Evolutionary conservation across 331 rosid species (phyloP).

Genomic region (Dryas integrifolia): DNA sequence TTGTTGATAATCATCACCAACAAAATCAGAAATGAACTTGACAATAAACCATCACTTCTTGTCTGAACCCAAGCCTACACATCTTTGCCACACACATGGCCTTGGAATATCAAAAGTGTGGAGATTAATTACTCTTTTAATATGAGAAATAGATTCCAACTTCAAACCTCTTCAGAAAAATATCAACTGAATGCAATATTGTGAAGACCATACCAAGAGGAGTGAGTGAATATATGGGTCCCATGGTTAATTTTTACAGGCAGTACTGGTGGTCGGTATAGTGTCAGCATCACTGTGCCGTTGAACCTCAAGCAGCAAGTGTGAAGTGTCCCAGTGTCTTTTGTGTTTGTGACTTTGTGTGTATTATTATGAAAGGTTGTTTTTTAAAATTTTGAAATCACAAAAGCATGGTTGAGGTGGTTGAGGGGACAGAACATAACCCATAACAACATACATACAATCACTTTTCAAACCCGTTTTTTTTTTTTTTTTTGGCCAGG

Average conservation of each 20-base stretch:
- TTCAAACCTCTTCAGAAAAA: too few species aligned
- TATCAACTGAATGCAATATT: too few species aligned
- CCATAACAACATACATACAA: background rate
- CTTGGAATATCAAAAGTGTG: background rate
- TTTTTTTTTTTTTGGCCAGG: too few species aligned
- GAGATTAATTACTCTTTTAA: too few species aligned
- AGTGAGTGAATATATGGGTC: background rate
- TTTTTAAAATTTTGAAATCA: background rate
- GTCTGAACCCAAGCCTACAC: constrained; percentile 23
- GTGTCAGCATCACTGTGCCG: constrained; percentile 17
- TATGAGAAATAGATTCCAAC: too few species aligned
- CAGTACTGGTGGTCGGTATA: constrained; percentile 6
- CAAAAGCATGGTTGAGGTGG: constrained; percentile 6
- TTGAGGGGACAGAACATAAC: constrained; percentile 18
- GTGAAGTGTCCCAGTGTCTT: background rate
- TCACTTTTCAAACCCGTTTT: constrained; percentile 11
- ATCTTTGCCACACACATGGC: constrained; percentile 19
- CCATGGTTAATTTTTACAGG: background rate
- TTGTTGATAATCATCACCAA: background rate
- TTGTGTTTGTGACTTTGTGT: background rate
- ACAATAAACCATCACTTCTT: constrained; percentile 21
- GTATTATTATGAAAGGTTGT: background rate
- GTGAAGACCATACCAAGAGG: background rate
- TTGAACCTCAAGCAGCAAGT: constrained; percentile 12
- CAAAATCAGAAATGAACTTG: background rate